These are phyloP conservation scores for Arthrobotrys conoides DNA, from an alignment of 2,329 filamentous ascomycete genomes.

Conservation along the genomic window DNA sequence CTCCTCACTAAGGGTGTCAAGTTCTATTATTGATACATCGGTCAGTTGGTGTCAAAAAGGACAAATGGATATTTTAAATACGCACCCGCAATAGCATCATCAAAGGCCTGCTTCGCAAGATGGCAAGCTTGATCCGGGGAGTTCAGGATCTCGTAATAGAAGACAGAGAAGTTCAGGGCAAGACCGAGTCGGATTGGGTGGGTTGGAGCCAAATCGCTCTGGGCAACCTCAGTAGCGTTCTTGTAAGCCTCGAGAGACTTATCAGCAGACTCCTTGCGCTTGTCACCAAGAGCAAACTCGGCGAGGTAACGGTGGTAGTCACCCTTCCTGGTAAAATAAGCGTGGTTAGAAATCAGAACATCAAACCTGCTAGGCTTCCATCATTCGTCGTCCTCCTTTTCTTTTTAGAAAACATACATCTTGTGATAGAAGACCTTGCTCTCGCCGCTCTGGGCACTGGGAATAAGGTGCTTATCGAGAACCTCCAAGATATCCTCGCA, in stretches of 20 bases:
- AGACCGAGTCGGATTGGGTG: slow-evolving; percentile 98
- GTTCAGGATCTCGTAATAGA: slow-evolving; percentile 99
- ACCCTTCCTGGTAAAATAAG: slow-evolving; percentile 79
- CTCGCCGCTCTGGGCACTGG: slow-evolving; percentile 95
- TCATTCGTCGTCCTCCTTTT: not conserved
- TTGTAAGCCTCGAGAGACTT: slow-evolving; percentile 97
- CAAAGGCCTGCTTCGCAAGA: slow-evolving; percentile 98
- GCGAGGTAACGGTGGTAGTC: slow-evolving; percentile 96
- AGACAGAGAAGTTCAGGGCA: slow-evolving; percentile 98
- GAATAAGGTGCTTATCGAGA: slow-evolving; percentile 91
- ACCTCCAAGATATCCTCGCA: slow-evolving; percentile 98
- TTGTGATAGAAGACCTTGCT: slow-evolving; percentile 99
- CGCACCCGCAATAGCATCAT: slow-evolving; percentile 88
- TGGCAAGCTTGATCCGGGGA: slow-evolving; percentile 97
- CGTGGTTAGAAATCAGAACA: slow-evolving; percentile 28
- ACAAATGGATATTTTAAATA: not conserved
- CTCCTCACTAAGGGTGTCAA: slow-evolving; percentile 97
- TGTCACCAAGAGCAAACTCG: slow-evolving; percentile 92
- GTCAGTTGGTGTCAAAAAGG: slow-evolving; percentile 52
- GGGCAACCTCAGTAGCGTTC: slow-evolving; percentile 97
- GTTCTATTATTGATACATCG: slow-evolving; percentile 70
- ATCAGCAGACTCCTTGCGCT: slow-evolving; percentile 88
- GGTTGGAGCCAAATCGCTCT: slow-evolving; percentile 96
- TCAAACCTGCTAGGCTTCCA: not conserved
- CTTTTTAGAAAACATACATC: slow-evolving; percentile 78